A percentile compares a stretch with the other conserved stretches of the same genome.
These are phyloP conservation scores for Nothopassalora personata DNA, from an alignment of 2,329 filamentous ascomycete genomes.

Conservation along the genomic window DNA sequence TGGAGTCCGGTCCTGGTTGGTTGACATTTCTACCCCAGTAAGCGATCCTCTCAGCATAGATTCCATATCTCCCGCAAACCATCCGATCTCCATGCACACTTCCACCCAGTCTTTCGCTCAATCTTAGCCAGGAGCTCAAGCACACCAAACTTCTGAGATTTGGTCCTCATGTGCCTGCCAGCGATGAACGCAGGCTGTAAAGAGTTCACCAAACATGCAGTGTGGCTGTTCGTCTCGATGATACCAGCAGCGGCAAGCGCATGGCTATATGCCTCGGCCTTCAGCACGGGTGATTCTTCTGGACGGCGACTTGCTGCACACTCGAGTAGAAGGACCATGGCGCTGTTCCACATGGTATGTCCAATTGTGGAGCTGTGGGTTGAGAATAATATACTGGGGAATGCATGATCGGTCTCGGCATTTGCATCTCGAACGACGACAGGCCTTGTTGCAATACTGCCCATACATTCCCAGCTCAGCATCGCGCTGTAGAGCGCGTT, in stretches of 20 bases:
- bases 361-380: constrained; percentile 14
- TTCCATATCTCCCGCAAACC: constrained; percentile 12
- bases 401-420: constrained; percentile 9
- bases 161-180: constrained; percentile 14
- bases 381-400: constrained; percentile 11
- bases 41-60: constrained; percentile 2
- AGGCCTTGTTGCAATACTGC: constrained; percentile 5
- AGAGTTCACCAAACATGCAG: constrained; percentile 13
- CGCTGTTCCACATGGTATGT: constrained; percentile 11
- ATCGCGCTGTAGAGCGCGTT: constrained; percentile 7
- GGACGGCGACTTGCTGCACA: constrained; percentile 6
- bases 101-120: constrained; percentile 14
- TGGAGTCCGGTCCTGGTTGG: not conserved
- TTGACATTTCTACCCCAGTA: no score
- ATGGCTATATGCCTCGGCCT: constrained; percentile 8
- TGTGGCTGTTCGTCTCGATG: constrained; percentile 14
- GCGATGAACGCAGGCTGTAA: constrained; percentile 12
- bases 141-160: constrained; percentile 11
- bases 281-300: not conserved
- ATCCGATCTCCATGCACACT: constrained; percentile 14
- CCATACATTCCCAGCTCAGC: constrained; percentile 10
- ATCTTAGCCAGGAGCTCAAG: constrained; percentile 13
- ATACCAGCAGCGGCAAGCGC: constrained; percentile 8
- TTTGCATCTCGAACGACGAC: constrained; percentile 7
- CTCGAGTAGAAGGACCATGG: constrained; percentile 11